Conservation (phyloP, 306 rosid genomes). For the Hippophae rhamnoides region DNA sequence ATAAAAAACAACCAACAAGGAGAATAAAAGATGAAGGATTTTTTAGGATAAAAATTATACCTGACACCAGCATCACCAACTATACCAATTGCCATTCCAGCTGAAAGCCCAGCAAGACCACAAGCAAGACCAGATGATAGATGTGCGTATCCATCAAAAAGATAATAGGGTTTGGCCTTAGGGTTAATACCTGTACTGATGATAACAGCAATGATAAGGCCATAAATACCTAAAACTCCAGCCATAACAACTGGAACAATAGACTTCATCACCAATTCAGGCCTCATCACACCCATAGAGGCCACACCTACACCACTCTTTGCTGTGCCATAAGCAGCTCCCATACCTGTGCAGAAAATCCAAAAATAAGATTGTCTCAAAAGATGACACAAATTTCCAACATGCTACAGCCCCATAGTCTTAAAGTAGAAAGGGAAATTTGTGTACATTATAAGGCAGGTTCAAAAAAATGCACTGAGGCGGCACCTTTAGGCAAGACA, state of each 20-base stretch:
- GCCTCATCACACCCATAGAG: slow-evolving; percentile 92
- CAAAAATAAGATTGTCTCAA: not conserved
- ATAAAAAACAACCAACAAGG: too few relatives aligned
- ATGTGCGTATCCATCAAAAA: slow-evolving; percentile 85
- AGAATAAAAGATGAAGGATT: not conserved
- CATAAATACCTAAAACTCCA: slow-evolving; percentile 90
- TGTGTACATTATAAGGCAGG: too few relatives aligned
- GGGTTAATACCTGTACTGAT: slow-evolving; percentile 90
- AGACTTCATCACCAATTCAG: slow-evolving; percentile 84
- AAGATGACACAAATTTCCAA: slow-evolving; percentile 1
- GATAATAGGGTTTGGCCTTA: slow-evolving; percentile 78
- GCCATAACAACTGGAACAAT: slow-evolving; percentile 92
- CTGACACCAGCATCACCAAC: slow-evolving; percentile 94
- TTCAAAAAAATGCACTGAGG: too few relatives aligned
- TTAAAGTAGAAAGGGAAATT: not conserved
- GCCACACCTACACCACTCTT: slow-evolving; percentile 92
- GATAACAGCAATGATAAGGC: slow-evolving; percentile 80
- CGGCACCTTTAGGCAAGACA: too few relatives aligned
- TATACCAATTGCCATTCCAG: slow-evolving; percentile 89
- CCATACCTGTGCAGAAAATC: slow-evolving; percentile 48
- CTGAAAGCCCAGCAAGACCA: slow-evolving; percentile 80
- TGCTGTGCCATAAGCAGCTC: slow-evolving; percentile 89
- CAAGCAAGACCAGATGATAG: slow-evolving; percentile 89
- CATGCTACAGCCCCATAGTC: not conserved
- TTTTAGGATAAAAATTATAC: slow-evolving; percentile 23